A percentile compares a stretch with the other conserved stretches of the same genome.
phyloP scores from a whole-genome alignment of 345 rosid genomes.

The Eucalyptus pumila region DNA sequence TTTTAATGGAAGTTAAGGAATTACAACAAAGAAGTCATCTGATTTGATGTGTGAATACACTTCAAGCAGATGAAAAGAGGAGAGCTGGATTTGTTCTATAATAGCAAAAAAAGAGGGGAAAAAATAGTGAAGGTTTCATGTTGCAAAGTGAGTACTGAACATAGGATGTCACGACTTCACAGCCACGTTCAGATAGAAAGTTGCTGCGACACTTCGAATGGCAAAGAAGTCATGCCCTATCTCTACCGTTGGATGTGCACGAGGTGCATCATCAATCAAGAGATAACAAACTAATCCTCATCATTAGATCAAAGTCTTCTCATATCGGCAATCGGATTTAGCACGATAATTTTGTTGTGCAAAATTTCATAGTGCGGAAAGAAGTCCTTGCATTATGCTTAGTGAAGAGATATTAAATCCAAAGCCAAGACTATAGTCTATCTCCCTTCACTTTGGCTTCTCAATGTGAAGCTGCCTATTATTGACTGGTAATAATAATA shows the following conservation, averaged over 20 bases:
- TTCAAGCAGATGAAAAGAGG: neutral
- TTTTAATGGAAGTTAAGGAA: neutral
- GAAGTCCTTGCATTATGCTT: too few relatives aligned
- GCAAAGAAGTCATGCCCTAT: neutral
- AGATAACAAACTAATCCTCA: neutral
- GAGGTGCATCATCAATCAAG: rapidly evolving
- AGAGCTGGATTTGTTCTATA: neutral
- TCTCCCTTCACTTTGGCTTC: neutral
- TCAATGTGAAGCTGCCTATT: too few relatives aligned
- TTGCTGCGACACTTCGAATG: rapidly evolving
- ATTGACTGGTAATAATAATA: too few relatives aligned
- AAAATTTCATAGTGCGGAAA: too few relatives aligned
- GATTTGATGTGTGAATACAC: neutral
- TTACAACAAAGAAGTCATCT: too few relatives aligned
- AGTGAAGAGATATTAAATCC: neutral
- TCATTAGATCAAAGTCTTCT: neutral
- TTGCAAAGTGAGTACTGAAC: neutral
- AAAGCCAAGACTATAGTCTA: neutral
- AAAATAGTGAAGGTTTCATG: neutral
- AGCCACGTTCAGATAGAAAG: neutral
- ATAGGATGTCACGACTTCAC: neutral
- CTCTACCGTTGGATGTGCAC: neutral
- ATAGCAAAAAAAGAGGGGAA: too few relatives aligned
- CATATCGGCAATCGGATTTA: neutral
- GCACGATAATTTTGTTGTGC: neutral